Evolutionary conservation across 768 basidiomycete species (phyloP).

Genomic region (Hericium rajendrae): DNA sequence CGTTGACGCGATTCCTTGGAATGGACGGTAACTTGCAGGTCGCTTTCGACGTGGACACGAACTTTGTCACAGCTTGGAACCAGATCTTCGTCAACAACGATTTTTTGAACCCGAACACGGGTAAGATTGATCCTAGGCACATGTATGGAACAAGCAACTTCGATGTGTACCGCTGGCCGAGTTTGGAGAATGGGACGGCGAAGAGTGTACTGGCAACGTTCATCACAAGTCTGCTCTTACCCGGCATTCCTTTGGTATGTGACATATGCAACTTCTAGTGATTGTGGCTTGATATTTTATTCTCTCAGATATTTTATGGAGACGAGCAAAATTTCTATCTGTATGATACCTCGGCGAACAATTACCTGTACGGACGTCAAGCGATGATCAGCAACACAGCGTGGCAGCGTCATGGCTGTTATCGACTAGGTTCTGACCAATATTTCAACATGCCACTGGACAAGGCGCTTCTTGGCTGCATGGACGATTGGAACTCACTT

Average conservation of each 20-base stretch:
- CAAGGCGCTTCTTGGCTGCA: conserved; percentile 68
- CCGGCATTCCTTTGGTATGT: conserved; percentile 71
- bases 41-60: conserved; percentile 73
- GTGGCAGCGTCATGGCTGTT: conserved; percentile 93
- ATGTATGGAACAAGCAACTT: conserved; percentile 92
- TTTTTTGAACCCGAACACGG: conserved; percentile 63
- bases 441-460: conserved; percentile 92
- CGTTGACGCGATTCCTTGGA: conserved; percentile 78
- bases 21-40: conserved; percentile 95
- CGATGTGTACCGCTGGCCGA: conserved; percentile 92
- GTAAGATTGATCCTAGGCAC: conserved; percentile 70
- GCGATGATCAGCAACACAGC: conserved; percentile 78
- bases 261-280: not conserved
- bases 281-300: conserved; percentile 9
- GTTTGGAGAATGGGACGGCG: conserved; percentile 75
- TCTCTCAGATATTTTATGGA: conserved; percentile 64
- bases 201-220: conserved; percentile 70
- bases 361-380: conserved; percentile 92
- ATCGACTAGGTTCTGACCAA: conserved; percentile 79
- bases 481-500: conserved; percentile 86
- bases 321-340: conserved; percentile 90
- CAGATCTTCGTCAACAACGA: conserved; percentile 86
- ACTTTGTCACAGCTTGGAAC: conserved; percentile 89
- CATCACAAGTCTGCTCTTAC: conserved; percentile 72
- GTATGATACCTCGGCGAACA: conserved; percentile 79